Percentiles rank a stretch among this genome's conserved stretches.
Evolutionary conservation across 139 green algal genomes (phyloP).

Genomic region (Coccomyxa sp.): DNA sequence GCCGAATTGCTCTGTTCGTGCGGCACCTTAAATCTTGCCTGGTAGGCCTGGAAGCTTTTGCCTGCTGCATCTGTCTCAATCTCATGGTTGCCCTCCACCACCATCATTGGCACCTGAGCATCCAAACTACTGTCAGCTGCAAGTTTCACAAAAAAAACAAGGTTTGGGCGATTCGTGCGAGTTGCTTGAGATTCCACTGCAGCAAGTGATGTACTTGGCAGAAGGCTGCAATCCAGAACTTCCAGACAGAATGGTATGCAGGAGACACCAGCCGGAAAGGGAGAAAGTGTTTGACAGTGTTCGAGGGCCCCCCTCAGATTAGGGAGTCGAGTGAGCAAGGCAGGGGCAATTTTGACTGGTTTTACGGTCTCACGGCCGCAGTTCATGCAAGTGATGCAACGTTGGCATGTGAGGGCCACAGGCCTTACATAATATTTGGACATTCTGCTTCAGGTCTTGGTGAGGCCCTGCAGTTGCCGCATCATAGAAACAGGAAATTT

Average conservation of each 20-base stretch:
- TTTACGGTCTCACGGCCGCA: too few relatives aligned
- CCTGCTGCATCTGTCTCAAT: constrained; percentile 3
- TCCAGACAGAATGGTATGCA: background rate
- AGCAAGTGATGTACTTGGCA: background rate
- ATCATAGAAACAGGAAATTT: too few relatives aligned
- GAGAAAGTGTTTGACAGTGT: too few relatives aligned
- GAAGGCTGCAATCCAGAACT: background rate
- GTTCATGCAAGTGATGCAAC: too few relatives aligned
- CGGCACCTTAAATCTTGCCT: constrained; percentile 25
- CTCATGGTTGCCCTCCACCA: constrained; percentile 69
- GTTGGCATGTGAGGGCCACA: too few relatives aligned
- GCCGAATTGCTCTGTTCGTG: constrained; percentile 17
- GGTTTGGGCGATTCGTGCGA: background rate
- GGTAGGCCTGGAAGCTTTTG: constrained; percentile 25
- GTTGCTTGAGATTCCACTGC: background rate
- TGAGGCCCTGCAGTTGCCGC: too few relatives aligned
- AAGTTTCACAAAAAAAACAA: background rate
- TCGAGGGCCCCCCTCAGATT: too few relatives aligned
- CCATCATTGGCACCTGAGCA: constrained; percentile 27
- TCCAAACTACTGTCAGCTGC: background rate
- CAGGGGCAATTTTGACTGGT: too few relatives aligned
- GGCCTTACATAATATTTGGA: too few relatives aligned
- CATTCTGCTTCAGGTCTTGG: too few relatives aligned
- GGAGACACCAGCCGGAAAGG: too few relatives aligned
- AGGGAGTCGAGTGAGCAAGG: too few relatives aligned